Conservation (phyloP, 2,329 filamentous ascomycete species). For the Cytospora leucostoma region DNA sequence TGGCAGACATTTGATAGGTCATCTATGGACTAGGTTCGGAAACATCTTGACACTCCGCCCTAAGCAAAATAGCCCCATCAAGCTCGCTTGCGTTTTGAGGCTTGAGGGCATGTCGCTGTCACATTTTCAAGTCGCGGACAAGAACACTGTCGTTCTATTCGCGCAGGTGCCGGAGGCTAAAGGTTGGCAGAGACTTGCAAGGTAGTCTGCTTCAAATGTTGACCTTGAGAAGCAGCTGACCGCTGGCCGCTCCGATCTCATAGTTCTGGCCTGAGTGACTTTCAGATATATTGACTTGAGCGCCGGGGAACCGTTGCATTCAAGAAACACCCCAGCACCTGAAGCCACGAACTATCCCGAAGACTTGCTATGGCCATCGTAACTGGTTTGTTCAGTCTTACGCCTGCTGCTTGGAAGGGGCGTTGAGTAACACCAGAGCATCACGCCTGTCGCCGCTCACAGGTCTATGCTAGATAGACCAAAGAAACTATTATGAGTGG, state of each 20-base stretch:
- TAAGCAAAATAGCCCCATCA: background rate
- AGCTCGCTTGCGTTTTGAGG: background rate
- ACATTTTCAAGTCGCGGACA: background rate
- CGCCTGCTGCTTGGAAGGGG: background rate
- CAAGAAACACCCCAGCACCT: background rate
- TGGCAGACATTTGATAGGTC: background rate
- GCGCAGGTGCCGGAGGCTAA: no score
- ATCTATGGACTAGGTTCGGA: background rate
- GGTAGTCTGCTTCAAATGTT: no score
- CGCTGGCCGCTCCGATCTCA: background rate
- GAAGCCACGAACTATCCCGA: background rate
- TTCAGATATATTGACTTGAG: background rate
- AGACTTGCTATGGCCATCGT: background rate
- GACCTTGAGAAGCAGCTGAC: no score
- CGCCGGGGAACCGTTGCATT: background rate
- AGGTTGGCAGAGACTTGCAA: background rate
- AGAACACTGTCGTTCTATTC: background rate
- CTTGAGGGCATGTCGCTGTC: background rate
- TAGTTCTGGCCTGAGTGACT: background rate
- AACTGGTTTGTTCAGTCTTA: background rate
- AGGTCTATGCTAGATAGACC: no score
- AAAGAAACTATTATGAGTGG: no score
- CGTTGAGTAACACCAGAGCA: background rate
- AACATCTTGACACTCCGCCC: background rate
- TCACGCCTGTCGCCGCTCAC: background rate